These are phyloP conservation scores for Colletotrichum theobromicola DNA, from an alignment of 2,329 filamentous ascomycete species.

Conservation along the genomic window DNA sequence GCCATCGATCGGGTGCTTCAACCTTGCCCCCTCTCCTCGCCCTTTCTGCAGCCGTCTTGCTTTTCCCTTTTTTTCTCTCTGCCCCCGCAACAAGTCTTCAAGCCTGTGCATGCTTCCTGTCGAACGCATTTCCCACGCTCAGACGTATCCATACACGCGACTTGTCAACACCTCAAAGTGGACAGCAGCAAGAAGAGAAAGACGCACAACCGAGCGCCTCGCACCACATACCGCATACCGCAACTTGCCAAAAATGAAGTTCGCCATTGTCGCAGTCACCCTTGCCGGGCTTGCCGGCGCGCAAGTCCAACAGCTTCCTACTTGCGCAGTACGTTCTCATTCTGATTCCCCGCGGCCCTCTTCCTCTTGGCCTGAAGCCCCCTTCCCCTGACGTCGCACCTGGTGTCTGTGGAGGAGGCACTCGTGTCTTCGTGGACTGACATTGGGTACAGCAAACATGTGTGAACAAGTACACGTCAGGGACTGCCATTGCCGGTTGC, in stretches of 20 bases:
- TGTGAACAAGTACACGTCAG: constrained; percentile 36
- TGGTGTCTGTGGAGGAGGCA: neutral
- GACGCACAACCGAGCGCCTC: neutral
- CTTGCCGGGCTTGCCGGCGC: constrained; percentile 38
- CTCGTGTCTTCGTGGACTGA: constrained; percentile 24
- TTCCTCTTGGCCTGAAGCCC: neutral
- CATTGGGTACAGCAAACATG: constrained; percentile 28
- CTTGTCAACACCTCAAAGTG: neutral
- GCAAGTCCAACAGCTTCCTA: constrained; percentile 36
- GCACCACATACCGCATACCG: constrained; percentile 11
- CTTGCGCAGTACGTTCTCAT: constrained; percentile 42
- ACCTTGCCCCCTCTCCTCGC: neutral
- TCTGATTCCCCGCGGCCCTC: neutral
- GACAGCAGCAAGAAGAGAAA: neutral
- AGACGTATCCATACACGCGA: neutral
- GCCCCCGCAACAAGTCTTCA: too few relatives aligned
- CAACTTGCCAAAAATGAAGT: constrained; percentile 39
- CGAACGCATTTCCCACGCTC: neutral
- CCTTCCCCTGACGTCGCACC: neutral
- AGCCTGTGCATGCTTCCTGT: too few relatives aligned
- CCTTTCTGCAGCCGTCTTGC: neutral
- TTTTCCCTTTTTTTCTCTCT: neutral
- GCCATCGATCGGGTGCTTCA: neutral
- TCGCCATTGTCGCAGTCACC: constrained; percentile 30
- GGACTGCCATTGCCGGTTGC: constrained; percentile 42